These are phyloP conservation scores for Microdochium trichocladiopsis DNA, from an alignment of 2,329 filamentous ascomycete species.

Conservation along the genomic window DNA sequence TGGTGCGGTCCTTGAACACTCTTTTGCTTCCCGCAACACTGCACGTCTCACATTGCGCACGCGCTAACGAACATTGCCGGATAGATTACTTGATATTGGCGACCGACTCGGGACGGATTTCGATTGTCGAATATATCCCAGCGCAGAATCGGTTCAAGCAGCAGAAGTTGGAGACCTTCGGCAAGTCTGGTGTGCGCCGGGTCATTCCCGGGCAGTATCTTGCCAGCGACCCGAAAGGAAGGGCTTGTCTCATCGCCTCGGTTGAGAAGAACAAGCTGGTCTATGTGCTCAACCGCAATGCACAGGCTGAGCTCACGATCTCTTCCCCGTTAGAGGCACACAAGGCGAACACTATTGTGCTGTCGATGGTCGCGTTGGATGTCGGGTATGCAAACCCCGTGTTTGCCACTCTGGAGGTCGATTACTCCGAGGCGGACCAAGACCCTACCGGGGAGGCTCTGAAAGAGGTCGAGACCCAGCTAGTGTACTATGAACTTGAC, in stretches of 20 bases:
- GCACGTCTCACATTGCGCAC: slow-evolving; percentile 1
- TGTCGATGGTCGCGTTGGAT: slow-evolving; percentile 81
- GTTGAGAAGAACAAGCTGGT: slow-evolving; percentile 99
- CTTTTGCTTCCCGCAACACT: slow-evolving; percentile 10
- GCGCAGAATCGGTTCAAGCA: slow-evolving; percentile 81
- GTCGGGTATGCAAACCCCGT: slow-evolving; percentile 96
- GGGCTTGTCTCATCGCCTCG: slow-evolving; percentile 89
- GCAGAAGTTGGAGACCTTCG: slow-evolving; percentile 93
- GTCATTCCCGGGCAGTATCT: slow-evolving; percentile 95
- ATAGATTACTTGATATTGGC: slow-evolving; percentile 93
- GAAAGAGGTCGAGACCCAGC: slow-evolving; percentile 75
- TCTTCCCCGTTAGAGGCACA: slow-evolving; percentile 96
- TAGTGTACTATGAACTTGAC: slow-evolving; percentile 97
- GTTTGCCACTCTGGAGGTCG: slow-evolving; percentile 89
- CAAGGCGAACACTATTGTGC: slow-evolving; percentile 84
- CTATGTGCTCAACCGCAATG: slow-evolving; percentile 93
- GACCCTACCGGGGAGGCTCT: slow-evolving; percentile 81
- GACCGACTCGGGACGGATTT: slow-evolving; percentile 91
- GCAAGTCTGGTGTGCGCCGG: slow-evolving; percentile 89
- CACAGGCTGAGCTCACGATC: slow-evolving; percentile 90
- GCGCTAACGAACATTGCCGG: slow-evolving; percentile 13
- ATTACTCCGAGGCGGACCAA: slow-evolving; percentile 86
- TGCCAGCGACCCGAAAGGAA: slow-evolving; percentile 89
- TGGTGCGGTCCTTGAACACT: slow-evolving; percentile 11
- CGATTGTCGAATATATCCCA: slow-evolving; percentile 86